Conservation (phyloP, 805 yeast species). For the Zygoascus biomembranicola region DNA sequence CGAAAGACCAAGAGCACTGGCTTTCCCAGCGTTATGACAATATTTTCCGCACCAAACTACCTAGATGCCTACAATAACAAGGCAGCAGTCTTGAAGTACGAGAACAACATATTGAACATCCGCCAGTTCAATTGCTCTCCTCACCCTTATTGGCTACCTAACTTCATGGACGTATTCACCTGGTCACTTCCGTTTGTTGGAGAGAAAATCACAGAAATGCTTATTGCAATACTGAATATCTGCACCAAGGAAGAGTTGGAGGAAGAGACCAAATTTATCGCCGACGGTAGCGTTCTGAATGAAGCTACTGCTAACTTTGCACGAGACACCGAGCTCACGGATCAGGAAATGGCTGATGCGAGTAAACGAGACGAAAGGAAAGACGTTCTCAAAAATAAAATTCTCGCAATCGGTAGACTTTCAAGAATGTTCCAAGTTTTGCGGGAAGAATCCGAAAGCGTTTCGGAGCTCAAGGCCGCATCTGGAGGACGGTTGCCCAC, state of each 20-base stretch:
- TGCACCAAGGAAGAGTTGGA: slow-evolving; percentile 93
- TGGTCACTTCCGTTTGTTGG: slow-evolving; percentile 98
- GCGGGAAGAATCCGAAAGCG: slow-evolving; percentile 81
- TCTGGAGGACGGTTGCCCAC: slow-evolving; percentile 76
- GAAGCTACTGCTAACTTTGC: not conserved
- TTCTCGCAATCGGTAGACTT: slow-evolving; percentile 92
- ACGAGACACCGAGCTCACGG: slow-evolving; percentile 1
- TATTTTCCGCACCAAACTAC: slow-evolving; percentile 94
- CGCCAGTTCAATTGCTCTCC: slow-evolving; percentile 89
- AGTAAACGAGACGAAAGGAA: slow-evolving; percentile 16
- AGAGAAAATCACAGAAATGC: slow-evolving; percentile 89
- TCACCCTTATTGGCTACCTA: slow-evolving; percentile 96
- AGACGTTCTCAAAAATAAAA: slow-evolving; percentile 70
- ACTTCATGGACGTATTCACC: slow-evolving; percentile 93
- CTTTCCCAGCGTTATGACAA: slow-evolving; percentile 82
- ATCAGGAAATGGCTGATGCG: slow-evolving; percentile 4
- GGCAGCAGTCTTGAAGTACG: slow-evolving; percentile 91
- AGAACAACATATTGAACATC: slow-evolving; percentile 86
- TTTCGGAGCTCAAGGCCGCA: slow-evolving; percentile 64
- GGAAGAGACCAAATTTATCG: slow-evolving; percentile 35
- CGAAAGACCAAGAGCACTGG: slow-evolving; percentile 74
- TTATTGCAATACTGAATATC: slow-evolving; percentile 79
- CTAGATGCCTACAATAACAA: slow-evolving; percentile 87
- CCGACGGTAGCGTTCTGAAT: not conserved
- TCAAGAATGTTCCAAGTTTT: slow-evolving; percentile 85